These are phyloP conservation scores for Thalia dealbata DNA, from an alignment of 176 grass and related monocot species.

Conservation along the genomic window DNA sequence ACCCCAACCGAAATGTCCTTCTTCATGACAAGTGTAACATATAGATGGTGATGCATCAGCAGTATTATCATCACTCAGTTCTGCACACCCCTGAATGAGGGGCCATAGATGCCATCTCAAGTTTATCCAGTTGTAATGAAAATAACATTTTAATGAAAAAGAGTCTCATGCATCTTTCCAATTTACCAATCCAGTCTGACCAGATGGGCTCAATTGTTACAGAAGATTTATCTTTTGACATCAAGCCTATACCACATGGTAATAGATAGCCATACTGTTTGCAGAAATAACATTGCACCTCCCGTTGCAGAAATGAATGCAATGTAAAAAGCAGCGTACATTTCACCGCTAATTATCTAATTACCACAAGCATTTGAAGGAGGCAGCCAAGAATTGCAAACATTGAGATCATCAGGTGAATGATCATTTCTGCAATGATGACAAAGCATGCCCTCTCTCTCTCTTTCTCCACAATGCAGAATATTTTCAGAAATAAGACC, in stretches of 20 bases:
- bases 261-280: slow-evolving; percentile 81
- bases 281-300: slow-evolving; percentile 87
- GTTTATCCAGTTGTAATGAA: not conserved
- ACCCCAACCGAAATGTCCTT: slow-evolving; percentile 56
- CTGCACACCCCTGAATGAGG: slow-evolving; percentile 70
- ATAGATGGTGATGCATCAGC: slow-evolving; percentile 15
- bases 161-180: not conserved
- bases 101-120: not conserved
- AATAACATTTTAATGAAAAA: not conserved
- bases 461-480: slow-evolving; percentile 74
- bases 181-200: slow-evolving; percentile 78
- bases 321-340: not conserved
- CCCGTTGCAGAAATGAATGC: slow-evolving; percentile 31
- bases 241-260: slow-evolving; percentile 40
- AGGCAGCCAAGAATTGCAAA: slow-evolving; percentile 10
- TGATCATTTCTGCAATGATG: slow-evolving; percentile 67
- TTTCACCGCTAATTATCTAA: not conserved
- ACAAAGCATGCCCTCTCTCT: slow-evolving; percentile 70
- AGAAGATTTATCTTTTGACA: slow-evolving; percentile 52
- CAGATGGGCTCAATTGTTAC: slow-evolving; percentile 90
- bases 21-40: slow-evolving; percentile 14
- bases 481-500: slow-evolving; percentile 42
- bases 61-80: slow-evolving; percentile 42
- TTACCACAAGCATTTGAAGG: not conserved
- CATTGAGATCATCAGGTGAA: slow-evolving; percentile 61